Evolutionary conservation across 2,329 filamentous ascomycete genomes (phyloP), one percentile per base, ranked within the genome.

Genomic region (Coniochaeta hoffmannii): DNA sequence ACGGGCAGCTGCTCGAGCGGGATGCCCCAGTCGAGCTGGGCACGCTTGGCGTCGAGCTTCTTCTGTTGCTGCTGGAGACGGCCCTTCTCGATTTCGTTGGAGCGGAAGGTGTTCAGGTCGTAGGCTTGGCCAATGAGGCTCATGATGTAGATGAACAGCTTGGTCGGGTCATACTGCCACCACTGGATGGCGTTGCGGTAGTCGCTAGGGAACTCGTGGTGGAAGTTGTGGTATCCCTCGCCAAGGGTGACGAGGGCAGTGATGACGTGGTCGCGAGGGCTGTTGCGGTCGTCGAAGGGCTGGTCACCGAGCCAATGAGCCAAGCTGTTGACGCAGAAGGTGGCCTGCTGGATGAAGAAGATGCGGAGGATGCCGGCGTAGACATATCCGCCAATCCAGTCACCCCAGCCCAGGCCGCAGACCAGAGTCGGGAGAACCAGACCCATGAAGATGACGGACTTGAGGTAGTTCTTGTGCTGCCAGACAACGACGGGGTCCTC

Each of bases 261-360:
- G 73, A 95, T 83, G 68, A 93, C 81, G 73, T 95, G 89, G 66
- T 95, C 90, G 70, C 90, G 87, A 60, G 90, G 90, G 58, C 88
- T 91, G 83, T 95, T 93, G 73, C 89, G 88, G 80, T 95, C 90
- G 65, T 95, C 90, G 69, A 95, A 95, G 58, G 90, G 90, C 76
- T 95, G 90, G 65, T 95, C 90, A 60, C 90, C 90, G 66, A 95
- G 86, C 88, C 88, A 95, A 76, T 95, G 90, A 62, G 90, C 90
- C 59, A 95, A 76, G 17, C 88, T 92, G 81, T 95, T 95, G 79
- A 95, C 89, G 66, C 90, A 95, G 81, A 95, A 95, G 61, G 90
- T 94, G 57, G 90, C 89, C 75, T 95, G 90, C 78, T 94, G 90
- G 61, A 95, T 88, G 73, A 93, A 88, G 80, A 90, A 92, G 74